A percentile compares a stretch with the other conserved stretches of the same genome.
Evolutionary conservation across 1,284 basidiomycete species (phyloP).

Genomic region (Blastosporella zonata): DNA sequence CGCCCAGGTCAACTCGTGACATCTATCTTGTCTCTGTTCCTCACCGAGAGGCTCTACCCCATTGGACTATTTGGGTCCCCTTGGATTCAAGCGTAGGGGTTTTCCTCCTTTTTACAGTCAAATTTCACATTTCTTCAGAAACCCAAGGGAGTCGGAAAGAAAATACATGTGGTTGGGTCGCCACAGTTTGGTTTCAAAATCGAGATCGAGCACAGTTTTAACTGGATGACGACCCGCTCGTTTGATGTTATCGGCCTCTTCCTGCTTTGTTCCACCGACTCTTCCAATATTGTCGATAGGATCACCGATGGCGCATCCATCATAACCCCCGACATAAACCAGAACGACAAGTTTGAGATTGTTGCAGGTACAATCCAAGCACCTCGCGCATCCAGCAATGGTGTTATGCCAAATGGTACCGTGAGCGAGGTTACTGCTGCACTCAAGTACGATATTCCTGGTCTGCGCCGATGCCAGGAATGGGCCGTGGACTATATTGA

Average conservation of each 20-base stretch:
- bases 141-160: constrained; percentile 1
- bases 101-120: not conserved
- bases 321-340: not conserved
- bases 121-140: constrained; percentile 1
- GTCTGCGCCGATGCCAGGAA: constrained; percentile 8
- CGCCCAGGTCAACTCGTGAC: not conserved
- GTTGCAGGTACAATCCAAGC: not conserved
- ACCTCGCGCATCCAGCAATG: not conserved
- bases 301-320: not conserved
- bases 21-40: constrained; percentile 3
- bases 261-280: constrained; percentile 5
- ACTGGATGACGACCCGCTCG: not conserved
- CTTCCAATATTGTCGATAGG: constrained; percentile 8
- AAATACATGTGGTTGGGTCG: constrained; percentile 3
- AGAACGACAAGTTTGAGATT: constrained; percentile 10
- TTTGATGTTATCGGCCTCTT: not conserved
- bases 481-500: constrained; percentile 5
- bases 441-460: constrained; percentile 7
- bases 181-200: constrained; percentile 6
- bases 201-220: constrained; percentile 6
- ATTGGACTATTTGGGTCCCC: constrained; percentile 6
- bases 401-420: constrained; percentile 4
- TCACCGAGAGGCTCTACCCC: not conserved
- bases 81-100: not conserved
- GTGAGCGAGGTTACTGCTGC: not conserved